Percentiles rank a stretch among this genome's conserved stretches.
Conservation (phyloP, 169 alveolate genomes). For the Babesia sp. region DNA sequence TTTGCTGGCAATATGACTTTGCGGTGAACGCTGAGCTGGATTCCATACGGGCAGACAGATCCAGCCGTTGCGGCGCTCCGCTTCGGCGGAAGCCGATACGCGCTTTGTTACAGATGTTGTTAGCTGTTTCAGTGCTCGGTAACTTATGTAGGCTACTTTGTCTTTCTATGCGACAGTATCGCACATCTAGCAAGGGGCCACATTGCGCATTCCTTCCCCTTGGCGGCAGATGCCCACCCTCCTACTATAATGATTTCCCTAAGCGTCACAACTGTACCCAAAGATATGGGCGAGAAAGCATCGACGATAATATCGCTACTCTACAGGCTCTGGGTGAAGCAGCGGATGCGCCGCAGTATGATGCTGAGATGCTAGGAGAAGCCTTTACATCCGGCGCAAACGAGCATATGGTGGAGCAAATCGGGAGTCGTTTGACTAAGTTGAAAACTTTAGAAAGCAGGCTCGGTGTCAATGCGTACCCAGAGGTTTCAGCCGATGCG, state of each 20-base stretch:
- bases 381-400: slow-evolving; percentile 22
- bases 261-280: too few species aligned
- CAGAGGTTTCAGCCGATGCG: slow-evolving; percentile 18
- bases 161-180: not conserved
- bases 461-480: slow-evolving; percentile 27
- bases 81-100: not conserved
- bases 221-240: not conserved
- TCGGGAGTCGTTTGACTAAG: slow-evolving; percentile 28
- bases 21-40: not conserved
- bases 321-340: not conserved
- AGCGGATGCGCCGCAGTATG: not conserved
- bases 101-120: not conserved
- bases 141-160: not conserved
- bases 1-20: not conserved
- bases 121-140: not conserved
- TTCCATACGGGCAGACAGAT: not conserved
- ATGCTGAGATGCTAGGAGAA: slow-evolving; percentile 6
- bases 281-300: too few species aligned
- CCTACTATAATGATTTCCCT: too few species aligned
- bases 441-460: not conserved
- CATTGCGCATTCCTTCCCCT: not conserved
- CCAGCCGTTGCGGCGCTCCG: not conserved
- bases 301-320: too few species aligned
- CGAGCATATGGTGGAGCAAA: slow-evolving; percentile 31
- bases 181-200: not conserved